Conservation (phyloP, 1,139 yeast genomes). For the Kodamaea fungicola region DNA sequence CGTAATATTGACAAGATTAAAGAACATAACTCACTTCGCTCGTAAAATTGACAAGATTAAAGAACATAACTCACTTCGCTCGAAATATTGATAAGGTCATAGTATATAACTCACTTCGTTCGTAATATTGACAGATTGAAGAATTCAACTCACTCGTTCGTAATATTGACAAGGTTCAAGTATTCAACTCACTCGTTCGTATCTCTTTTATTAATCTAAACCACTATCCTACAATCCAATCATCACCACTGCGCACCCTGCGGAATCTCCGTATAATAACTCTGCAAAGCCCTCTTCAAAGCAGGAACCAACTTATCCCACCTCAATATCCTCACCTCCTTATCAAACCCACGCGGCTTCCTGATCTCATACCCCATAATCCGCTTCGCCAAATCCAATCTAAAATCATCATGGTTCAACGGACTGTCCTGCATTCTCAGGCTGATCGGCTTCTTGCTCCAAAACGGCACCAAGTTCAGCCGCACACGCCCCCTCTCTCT, state of each 20-base stretch:
- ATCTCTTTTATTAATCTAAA: no score
- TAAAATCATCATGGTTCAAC: slow-evolving; percentile 30
- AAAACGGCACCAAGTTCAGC: slow-evolving; percentile 64
- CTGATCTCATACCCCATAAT: slow-evolving; percentile 63
- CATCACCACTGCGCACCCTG: slow-evolving; percentile 1
- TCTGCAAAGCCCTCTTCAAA: slow-evolving; percentile 57
- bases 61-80: no score
- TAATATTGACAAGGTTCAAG: no score
- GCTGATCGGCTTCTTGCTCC: slow-evolving; percentile 59
- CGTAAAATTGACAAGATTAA: no score
- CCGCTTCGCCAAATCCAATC: slow-evolving; percentile 57
- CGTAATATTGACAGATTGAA: no score
- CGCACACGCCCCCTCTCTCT: slow-evolving; percentile 63
- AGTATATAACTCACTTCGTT: no score
- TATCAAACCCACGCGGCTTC: slow-evolving; percentile 66
- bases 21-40: no score
- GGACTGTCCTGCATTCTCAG: slow-evolving; percentile 34
- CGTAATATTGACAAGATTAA: no score
- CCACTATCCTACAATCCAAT: no score
- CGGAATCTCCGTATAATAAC: slow-evolving; percentile 58
- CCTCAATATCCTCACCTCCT: slow-evolving; percentile 58
- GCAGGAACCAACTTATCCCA: slow-evolving; percentile 64
- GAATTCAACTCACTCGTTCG: no score
- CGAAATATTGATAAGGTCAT: no score
- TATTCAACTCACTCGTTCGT: no score